phyloP scores from a whole-genome alignment of 2,329 filamentous ascomycete species.

The Dryadomyces quercus-mongolicae region DNA sequence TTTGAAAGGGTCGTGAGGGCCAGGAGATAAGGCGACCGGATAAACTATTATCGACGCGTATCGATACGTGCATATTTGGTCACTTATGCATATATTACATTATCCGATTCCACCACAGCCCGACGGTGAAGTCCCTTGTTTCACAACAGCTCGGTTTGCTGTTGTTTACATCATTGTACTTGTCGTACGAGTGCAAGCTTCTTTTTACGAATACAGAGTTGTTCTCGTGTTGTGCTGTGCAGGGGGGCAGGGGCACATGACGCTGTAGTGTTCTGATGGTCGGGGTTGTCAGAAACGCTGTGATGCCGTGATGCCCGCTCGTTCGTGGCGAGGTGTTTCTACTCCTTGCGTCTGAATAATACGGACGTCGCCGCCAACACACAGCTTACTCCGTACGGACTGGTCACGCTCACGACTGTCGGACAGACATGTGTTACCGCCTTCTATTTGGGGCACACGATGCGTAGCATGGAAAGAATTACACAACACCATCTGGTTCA shows the following conservation, averaged over 20 bases:
- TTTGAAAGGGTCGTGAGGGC: background rate
- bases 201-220: background rate
- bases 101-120: background rate
- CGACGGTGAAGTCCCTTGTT: too few relatives aligned
- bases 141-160: too few relatives aligned
- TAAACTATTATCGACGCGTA: background rate
- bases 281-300: background rate
- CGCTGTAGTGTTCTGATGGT: background rate
- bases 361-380: too few relatives aligned
- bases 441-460: too few relatives aligned
- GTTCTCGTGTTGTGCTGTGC: background rate
- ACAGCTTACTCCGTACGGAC: too few relatives aligned
- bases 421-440: too few relatives aligned
- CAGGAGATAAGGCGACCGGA: slow-evolving; percentile 4
- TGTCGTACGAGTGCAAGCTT: too few relatives aligned
- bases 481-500: too few relatives aligned
- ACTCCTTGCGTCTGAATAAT: background rate
- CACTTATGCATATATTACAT: background rate
- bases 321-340: background rate
- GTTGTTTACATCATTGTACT: too few relatives aligned
- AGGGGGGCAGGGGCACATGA: background rate
- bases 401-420: too few relatives aligned
- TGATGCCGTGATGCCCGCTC: background rate
- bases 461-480: too few relatives aligned
- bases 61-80: too few relatives aligned